Evolutionary conservation across 108 stramenopile species (phyloP).

Genomic region (Nitzschia putrida): DNA sequence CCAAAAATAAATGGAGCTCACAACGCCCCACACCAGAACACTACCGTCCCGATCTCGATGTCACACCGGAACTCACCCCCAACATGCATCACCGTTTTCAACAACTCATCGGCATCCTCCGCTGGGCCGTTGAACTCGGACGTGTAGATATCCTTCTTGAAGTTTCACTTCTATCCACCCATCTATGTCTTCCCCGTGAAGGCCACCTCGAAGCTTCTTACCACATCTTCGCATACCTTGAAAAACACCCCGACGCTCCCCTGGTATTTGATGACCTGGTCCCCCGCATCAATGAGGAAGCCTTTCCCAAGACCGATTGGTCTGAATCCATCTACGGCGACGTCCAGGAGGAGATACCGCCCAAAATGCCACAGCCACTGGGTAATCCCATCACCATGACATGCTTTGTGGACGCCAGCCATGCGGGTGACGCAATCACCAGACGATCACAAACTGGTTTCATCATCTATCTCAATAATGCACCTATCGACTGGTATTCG

Average conservation of each 20-base stretch:
- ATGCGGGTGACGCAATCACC: too few species aligned
- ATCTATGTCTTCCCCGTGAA: constrained; percentile 35
- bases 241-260: constrained; percentile 8
- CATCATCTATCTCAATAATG: constrained; percentile 51
- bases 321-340: constrained; percentile 20
- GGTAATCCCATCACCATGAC: too few species aligned
- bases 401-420: too few species aligned
- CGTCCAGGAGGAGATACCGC: constrained; percentile 15
- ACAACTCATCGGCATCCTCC: constrained; percentile 34
- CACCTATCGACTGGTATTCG: constrained; percentile 45
- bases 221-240: constrained; percentile 39
- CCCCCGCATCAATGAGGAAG: neutral
- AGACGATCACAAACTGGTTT: too few species aligned
- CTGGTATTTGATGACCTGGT: constrained; percentile 34
- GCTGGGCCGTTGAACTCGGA: constrained; percentile 55
- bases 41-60: constrained; percentile 17
- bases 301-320: constrained; percentile 16
- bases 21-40: neutral
- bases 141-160: constrained; percentile 44
- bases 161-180: constrained; percentile 49
- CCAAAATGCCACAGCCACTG: too few species aligned
- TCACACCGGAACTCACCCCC: constrained; percentile 12
- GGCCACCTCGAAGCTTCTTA: constrained; percentile 48
- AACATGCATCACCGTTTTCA: constrained; percentile 25
- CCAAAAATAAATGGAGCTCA: neutral